phyloP scores from a whole-genome alignment of 2,329 filamentous ascomycete species.

The Alternaria gansuensis region DNA sequence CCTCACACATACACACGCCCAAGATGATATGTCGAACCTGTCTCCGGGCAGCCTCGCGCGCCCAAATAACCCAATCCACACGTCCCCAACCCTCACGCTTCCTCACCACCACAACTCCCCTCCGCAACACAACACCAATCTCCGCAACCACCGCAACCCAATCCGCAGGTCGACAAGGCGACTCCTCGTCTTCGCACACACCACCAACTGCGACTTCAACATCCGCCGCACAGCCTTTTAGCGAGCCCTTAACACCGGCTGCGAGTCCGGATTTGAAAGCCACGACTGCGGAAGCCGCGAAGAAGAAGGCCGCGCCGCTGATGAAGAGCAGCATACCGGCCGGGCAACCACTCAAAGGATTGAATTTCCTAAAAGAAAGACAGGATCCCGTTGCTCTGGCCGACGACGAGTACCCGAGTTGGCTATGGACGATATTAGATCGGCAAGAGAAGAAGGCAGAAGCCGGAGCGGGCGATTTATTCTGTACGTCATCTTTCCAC shows the following conservation, averaged over 20 bases:
- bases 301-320: slow-evolving; percentile 44
- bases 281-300: slow-evolving; percentile 35
- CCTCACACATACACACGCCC: slow-evolving; percentile 12
- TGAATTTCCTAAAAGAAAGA: slow-evolving; percentile 80
- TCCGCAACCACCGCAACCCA: slow-evolving; percentile 38
- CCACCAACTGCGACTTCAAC: slow-evolving; percentile 56
- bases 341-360: slow-evolving; percentile 74
- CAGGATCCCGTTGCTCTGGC: slow-evolving; percentile 76
- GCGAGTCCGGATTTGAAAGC: slow-evolving; percentile 36
- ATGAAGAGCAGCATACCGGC: slow-evolving; percentile 64
- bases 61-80: slow-evolving; percentile 16
- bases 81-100: slow-evolving; percentile 33
- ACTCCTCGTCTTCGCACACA: slow-evolving; percentile 38
- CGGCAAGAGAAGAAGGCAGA: slow-evolving; percentile 64
- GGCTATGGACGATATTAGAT: slow-evolving; percentile 79
- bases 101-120: slow-evolving; percentile 37
- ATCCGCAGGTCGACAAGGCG: slow-evolving; percentile 39
- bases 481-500: slow-evolving; percentile 68
- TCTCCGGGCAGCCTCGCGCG: slow-evolving; percentile 46
- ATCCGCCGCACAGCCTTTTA: slow-evolving; percentile 58
- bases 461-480: slow-evolving; percentile 73
- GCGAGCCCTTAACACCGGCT: slow-evolving; percentile 49
- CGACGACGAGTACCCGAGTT: slow-evolving; percentile 80
- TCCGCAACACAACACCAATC: slow-evolving; percentile 39
- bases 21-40: slow-evolving; percentile 55